Evolutionary conservation across 257 asterid genomes (phyloP), one percentile per base, ranked within the genome.

Genomic region (Gentiana straminea): DNA sequence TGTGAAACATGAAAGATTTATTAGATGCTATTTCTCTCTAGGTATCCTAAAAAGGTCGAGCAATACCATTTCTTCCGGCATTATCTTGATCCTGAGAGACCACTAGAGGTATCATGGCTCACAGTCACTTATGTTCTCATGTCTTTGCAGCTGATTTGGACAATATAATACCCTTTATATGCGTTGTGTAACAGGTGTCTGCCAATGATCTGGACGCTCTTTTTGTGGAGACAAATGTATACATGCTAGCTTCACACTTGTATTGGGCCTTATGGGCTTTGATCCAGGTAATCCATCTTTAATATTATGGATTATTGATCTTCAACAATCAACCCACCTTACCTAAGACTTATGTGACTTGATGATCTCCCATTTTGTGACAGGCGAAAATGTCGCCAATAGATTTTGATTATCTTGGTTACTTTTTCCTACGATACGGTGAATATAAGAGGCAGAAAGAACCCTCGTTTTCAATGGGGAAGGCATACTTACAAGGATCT

Each of bases 321-420:
- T 24, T 24, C 24, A 24, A 24, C 24, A 24, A 24, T 24, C 24
- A 24, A 24, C 24, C 24, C 24, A 24, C 24, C 24, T 24, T 24
- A 24, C 24, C 24, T 24, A 24, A 24, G 24, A 24, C 24, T 24
- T 24, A 24, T 24, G 60, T 54, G 67, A 61, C 39, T 63, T 55
- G 55, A 58, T 7, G 41, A 59, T 38, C 49, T 46, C 41, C 62
- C 55, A 15, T 60, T 56, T 51, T 24, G 24, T 45, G 60, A 55
- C 88, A 90, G 98, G 96, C 89, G 1, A 90, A 86, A 74, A 82
- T 86, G 91, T 90, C 98, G 52, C 96, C 98, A 0, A 86, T 90
- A 36, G 84, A 80, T 59, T 90, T 90, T 41, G 96, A 90, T 61
- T 90, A 90, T 70, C 81, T 86, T 45, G 57, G 83, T 55, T 90